A percentile compares a stretch with the other conserved stretches of the same genome.
These are phyloP conservation scores for Cucumis melo DNA, from an alignment of 306 rosid genomes.

Conservation along the genomic window DNA sequence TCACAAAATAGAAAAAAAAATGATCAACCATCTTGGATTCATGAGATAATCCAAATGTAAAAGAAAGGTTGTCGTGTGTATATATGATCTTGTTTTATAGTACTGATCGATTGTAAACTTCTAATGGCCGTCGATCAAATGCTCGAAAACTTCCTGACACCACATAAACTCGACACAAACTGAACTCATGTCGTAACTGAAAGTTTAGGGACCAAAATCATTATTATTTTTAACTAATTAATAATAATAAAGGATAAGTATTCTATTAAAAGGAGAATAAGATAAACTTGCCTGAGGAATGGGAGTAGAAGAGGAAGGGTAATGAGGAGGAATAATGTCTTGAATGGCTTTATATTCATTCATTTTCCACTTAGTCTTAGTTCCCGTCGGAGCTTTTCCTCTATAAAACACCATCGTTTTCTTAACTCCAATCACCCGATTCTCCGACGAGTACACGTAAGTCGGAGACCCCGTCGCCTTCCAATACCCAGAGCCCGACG, in stretches of 20 bases:
- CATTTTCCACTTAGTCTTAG: constrained; percentile 84
- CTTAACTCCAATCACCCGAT: constrained; percentile 52
- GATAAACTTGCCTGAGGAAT: too few relatives aligned
- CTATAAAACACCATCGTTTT: constrained; percentile 77
- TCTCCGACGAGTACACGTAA: constrained; percentile 56
- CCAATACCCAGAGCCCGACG: constrained; percentile 53
- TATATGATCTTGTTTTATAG: too few relatives aligned
- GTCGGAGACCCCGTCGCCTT: constrained; percentile 81
- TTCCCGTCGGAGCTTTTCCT: constrained; percentile 76
- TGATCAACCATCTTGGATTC: too few relatives aligned
- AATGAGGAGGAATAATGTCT: neutral
- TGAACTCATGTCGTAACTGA: constrained; percentile 70
- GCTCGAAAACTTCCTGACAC: constrained; percentile 68
- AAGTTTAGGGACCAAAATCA: too few relatives aligned
- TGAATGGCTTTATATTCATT: constrained; percentile 74
- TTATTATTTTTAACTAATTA: too few relatives aligned
- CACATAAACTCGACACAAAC: constrained; percentile 67
- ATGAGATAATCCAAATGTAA: too few relatives aligned
- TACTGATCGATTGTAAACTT: too few relatives aligned
- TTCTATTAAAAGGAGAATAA: too few relatives aligned
- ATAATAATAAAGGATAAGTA: too few relatives aligned
- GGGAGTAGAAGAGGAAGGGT: neutral
- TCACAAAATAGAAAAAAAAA: too few relatives aligned
- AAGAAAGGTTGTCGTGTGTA: too few relatives aligned
- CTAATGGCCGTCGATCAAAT: constrained; percentile 61